Conservation (phyloP, 257 asterid species). For the Verbena officinalis region DNA sequence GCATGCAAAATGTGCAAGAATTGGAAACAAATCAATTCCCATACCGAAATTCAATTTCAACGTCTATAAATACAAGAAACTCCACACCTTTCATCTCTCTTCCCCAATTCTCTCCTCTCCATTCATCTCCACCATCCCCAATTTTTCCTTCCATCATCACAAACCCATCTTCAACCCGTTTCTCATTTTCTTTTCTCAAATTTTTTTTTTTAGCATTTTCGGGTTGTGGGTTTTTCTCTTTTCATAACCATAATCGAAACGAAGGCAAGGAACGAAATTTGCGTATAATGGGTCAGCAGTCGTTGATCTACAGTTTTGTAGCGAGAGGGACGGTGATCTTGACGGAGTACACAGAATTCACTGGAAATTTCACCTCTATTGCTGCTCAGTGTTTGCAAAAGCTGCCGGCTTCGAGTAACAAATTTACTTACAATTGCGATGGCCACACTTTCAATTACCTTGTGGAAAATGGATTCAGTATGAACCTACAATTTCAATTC, state of each 20-base stretch:
- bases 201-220: slow-evolving; percentile 12
- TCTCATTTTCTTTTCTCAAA: slow-evolving; percentile 17
- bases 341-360: slow-evolving; percentile 50
- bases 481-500: neutral
- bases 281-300: slow-evolving; percentile 51
- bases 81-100: slow-evolving; percentile 19
- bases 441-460: slow-evolving; percentile 58
- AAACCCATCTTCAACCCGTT: slow-evolving; percentile 23
- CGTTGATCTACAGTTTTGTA: slow-evolving; percentile 55
- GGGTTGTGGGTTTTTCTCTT: slow-evolving; percentile 11
- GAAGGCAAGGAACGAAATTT: neutral
- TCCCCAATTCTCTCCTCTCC: slow-evolving; percentile 38
- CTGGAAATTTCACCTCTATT: slow-evolving; percentile 50
- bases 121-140: slow-evolving; percentile 32
- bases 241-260: slow-evolving; percentile 11
- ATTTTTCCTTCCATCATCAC: slow-evolving; percentile 20
- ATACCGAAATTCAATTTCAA: slow-evolving; percentile 23
- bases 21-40: too few relatives aligned
- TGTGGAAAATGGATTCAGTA: slow-evolving; percentile 56
- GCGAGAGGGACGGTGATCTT: slow-evolving; percentile 50
- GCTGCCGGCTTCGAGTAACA: slow-evolving; percentile 51
- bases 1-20: slow-evolving; percentile 1
- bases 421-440: slow-evolving; percentile 57
- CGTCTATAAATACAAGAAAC: slow-evolving; percentile 23
- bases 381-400: slow-evolving; percentile 57